Base-by-base conservation (phyloP, 148 eudicot genomes). In the Heliosperma pusillum region DNA sequence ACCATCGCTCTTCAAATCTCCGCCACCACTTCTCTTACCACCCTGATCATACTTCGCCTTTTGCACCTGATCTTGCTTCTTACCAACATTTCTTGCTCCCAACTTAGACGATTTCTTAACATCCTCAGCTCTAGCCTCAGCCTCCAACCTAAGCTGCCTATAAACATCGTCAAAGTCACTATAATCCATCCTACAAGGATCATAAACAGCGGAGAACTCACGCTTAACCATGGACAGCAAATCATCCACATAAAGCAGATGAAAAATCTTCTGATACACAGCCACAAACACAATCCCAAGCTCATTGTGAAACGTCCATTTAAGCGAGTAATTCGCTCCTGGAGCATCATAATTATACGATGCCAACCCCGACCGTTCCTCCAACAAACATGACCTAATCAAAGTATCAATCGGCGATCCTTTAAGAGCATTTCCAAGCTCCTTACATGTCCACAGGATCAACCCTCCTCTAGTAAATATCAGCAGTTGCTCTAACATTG, bases 401-500 rank as follows among this genome's bases (percentile, higher is more conserved):
- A 96, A 82, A 57, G 94, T 87, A 55, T 96, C 97, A 58, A 95
- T 92, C 1, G 99, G 99, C 0, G 99, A 96, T 1, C 99, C 97
- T 82, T 87, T 89, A 5, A 96, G 84, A 47, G 94, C 99, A 80
- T 92, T 87, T 25, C 96, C 89, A 13, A 96, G 86, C 83, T 96
- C 97, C 30, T 86, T 92, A 80, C 97, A 96, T 0, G 97, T 88
- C 99, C 99, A 92, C 77, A 96, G 97, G 83, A 96, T 87, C 70
- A 96, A 76, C n/a, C 99, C 99, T 80, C 99, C 99, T 84, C 99
- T 88, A 0, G 97, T 96, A 62, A 96, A 96, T 71, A 96, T 92
- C 64, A 96, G 84, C 66, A 96, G 82, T 76, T 96, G 97, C 81
- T 92, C 97, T 81, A 96, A 89, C 99, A 95, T 95, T 30, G 44